These are phyloP conservation scores for Stygiomarasmius scandens DNA, from an alignment of 1,284 basidiomycete species.

Conservation along the genomic window DNA sequence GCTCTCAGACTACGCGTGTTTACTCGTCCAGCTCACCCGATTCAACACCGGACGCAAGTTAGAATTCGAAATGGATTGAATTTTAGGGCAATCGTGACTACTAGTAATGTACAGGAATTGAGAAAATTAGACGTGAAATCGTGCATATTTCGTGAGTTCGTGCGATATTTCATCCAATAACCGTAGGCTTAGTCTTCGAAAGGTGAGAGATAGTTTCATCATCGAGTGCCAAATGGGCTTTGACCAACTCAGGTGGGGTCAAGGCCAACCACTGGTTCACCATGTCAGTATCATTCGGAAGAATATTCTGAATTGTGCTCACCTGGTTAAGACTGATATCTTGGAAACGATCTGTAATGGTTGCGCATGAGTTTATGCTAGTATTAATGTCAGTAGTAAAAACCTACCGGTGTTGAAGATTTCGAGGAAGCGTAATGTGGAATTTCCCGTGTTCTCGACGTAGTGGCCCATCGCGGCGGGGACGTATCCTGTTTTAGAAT, in stretches of 20 bases:
- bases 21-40: too few relatives aligned
- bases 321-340: slow-evolving; percentile 68
- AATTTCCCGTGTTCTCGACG: slow-evolving; percentile 72
- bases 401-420: slow-evolving; percentile 60
- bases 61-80: too few relatives aligned
- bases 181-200: slow-evolving; percentile 34
- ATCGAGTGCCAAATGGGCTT: slow-evolving; percentile 39
- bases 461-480: slow-evolving; percentile 67
- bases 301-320: slow-evolving; percentile 11
- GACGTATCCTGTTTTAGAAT: slow-evolving; percentile 45
- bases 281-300: not conserved
- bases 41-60: too few relatives aligned
- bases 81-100: too few relatives aligned
- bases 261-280: slow-evolving; percentile 39
- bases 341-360: slow-evolving; percentile 50
- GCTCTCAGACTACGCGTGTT: too few relatives aligned
- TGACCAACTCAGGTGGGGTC: slow-evolving; percentile 42
- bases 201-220: slow-evolving; percentile 35
- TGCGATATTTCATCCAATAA: slow-evolving; percentile 5
- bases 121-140: too few relatives aligned
- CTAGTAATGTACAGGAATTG: too few relatives aligned
- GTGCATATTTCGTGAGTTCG: too few relatives aligned
- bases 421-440: slow-evolving; percentile 64
- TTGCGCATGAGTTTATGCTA: not conserved
- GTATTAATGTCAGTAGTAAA: not conserved